Evolutionary conservation across 768 basidiomycete genomes (phyloP).

Genomic region (Macrolepiota fuliginosa): DNA sequence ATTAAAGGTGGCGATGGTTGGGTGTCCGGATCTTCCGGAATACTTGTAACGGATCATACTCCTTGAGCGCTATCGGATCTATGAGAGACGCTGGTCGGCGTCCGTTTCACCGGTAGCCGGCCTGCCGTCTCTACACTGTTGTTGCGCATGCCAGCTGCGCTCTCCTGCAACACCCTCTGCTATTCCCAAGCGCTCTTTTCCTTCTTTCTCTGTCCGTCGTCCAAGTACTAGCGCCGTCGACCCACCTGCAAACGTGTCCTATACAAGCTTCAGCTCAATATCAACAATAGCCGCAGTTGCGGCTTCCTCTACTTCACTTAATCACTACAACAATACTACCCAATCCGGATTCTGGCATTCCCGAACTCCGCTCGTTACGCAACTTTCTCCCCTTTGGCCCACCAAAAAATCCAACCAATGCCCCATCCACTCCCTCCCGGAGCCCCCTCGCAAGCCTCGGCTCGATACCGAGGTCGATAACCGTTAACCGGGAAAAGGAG

Average conservation of each 20-base stretch:
- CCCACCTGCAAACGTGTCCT: background rate
- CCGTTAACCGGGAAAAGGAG: constrained; percentile 41
- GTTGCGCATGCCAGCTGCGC: background rate
- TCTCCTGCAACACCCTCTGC: background rate
- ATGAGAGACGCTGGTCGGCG: no score
- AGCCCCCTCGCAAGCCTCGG: constrained; percentile 44
- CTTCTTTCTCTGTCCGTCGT: constrained; percentile 7
- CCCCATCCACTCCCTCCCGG: constrained; percentile 30
- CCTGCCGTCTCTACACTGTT: no score
- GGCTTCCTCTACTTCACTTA: constrained; percentile 3
- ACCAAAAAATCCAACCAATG: constrained; percentile 20
- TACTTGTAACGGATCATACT: no score
- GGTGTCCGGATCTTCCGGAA: no score
- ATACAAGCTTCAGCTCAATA: background rate
- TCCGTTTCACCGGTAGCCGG: no score
- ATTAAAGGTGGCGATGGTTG: no score
- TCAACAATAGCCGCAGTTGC: background rate
- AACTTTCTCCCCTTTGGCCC: constrained; percentile 69
- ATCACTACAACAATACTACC: background rate
- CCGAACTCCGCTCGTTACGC: constrained; percentile 53
- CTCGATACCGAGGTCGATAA: constrained; percentile 55
- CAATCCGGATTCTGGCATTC: constrained; percentile 25
- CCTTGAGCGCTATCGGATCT: no score
- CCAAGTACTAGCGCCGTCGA: background rate
- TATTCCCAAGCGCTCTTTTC: constrained; percentile 7